Conservation (phyloP, 192 early-diverging fungal species). For the Entrophospora sp. region DNA sequence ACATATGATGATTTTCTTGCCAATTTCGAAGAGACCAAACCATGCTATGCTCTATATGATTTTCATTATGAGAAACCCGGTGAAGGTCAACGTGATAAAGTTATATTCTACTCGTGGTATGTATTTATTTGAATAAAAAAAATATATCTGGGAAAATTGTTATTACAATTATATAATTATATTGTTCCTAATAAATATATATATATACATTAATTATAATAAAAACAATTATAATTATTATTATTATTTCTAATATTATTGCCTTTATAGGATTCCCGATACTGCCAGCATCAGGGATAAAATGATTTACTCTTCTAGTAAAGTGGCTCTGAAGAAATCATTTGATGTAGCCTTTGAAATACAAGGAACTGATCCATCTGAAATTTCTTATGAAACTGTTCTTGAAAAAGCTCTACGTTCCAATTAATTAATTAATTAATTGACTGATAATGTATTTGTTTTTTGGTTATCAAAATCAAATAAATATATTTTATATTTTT, state of each 20-base stretch:
- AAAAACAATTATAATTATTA: too few relatives aligned
- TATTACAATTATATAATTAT: too few relatives aligned
- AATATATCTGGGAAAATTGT: too few relatives aligned
- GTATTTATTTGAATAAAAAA: not conserved
- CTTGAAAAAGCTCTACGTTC: constrained; percentile 48
- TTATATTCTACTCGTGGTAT: constrained; percentile 80
- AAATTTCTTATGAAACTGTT: constrained; percentile 62
- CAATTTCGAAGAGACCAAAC: constrained; percentile 52
- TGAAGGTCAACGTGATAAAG: constrained; percentile 69
- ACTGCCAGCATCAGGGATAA: constrained; percentile 63
- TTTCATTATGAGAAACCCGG: constrained; percentile 64
- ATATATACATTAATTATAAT: too few relatives aligned
- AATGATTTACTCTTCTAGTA: constrained; percentile 88
- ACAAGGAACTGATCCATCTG: constrained; percentile 78
- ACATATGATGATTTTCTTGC: constrained; percentile 64
- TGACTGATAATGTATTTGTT: too few relatives aligned
- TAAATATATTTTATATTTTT: too few relatives aligned
- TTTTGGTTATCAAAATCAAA: too few relatives aligned
- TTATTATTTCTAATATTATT: not conserved
- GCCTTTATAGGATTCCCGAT: constrained; percentile 62
- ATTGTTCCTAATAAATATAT: not conserved
- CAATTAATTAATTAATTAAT: too few relatives aligned
- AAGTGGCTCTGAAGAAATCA: constrained; percentile 64
- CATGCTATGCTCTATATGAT: constrained; percentile 87
- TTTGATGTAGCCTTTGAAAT: constrained; percentile 66